Conservation (phyloP, 1,284 basidiomycete species). For the Heterobasidion parviporum region DNA sequence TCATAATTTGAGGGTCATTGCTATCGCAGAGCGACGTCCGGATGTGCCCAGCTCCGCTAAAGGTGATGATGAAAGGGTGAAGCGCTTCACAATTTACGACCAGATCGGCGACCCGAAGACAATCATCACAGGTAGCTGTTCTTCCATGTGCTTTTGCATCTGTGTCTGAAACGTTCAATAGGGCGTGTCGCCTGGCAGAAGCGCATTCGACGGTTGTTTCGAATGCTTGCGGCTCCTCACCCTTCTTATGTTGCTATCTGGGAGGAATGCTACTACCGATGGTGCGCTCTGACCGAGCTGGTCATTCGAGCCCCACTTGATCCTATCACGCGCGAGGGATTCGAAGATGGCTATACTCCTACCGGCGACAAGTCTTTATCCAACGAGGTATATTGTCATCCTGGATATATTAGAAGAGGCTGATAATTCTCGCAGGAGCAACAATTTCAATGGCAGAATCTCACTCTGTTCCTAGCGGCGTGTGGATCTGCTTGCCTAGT, state of each 20-base stretch:
- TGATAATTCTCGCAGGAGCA: conserved; percentile 45
- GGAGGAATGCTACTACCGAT: conserved; percentile 62
- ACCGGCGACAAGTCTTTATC: conserved; percentile 21
- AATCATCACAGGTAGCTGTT: conserved; percentile 52
- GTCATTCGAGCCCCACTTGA: conserved; percentile 16
- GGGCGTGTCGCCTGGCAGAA: conserved; percentile 52
- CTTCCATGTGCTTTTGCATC: neutral
- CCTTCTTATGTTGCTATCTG: conserved; percentile 69
- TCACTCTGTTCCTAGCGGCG: conserved; percentile 74
- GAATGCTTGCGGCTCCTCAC: conserved; percentile 54
- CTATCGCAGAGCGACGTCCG: conserved; percentile 54
- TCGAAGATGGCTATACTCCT: conserved; percentile 26
- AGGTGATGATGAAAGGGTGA: conserved; percentile 53
- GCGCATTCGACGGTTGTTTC: conserved; percentile 64
- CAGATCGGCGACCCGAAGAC: conserved; percentile 69
- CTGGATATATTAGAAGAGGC: neutral
- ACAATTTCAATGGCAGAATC: conserved; percentile 81
- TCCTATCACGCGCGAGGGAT: conserved; percentile 13
- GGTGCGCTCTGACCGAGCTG: conserved; percentile 26
- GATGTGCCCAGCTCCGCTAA: conserved; percentile 42
- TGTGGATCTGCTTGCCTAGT: conserved; percentile 63
- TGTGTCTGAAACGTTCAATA: neutral
- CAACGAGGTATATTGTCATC: conserved; percentile 26
- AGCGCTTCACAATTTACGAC: conserved; percentile 66
- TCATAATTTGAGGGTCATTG: conserved; percentile 56